These are phyloP conservation scores for Boletus rubescentipes DNA, from an alignment of 768 basidiomycete genomes.

Conservation along the genomic window DNA sequence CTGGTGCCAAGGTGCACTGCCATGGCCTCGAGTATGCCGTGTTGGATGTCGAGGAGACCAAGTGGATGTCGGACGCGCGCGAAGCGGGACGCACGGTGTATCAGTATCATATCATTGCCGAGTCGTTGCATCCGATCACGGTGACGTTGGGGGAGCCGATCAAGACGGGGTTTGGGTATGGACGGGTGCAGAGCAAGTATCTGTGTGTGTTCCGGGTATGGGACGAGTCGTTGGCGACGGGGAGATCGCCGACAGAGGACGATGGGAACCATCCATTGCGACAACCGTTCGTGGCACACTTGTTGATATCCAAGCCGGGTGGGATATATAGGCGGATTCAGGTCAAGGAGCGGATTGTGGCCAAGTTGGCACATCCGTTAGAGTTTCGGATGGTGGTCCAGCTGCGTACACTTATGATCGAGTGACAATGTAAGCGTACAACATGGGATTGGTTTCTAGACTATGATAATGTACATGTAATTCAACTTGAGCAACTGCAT, in stretches of 20 bases:
- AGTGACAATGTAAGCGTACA: slow-evolving; percentile 3
- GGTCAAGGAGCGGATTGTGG: slow-evolving; percentile 22
- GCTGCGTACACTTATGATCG: slow-evolving; percentile 20
- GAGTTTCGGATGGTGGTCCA: slow-evolving; percentile 16
- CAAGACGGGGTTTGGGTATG: slow-evolving; percentile 17
- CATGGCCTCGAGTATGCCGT: slow-evolving; percentile 22
- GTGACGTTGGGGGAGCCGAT: slow-evolving; percentile 22
- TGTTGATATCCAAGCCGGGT: slow-evolving; percentile 14
- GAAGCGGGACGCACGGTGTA: not conserved
- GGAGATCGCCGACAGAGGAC: not conserved
- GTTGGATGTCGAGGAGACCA: slow-evolving; percentile 15
- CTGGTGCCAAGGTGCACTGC: slow-evolving; percentile 20
- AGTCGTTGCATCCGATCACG: slow-evolving; percentile 20
- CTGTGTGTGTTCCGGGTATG: slow-evolving; percentile 21
- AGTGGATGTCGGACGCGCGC: slow-evolving; percentile 10
- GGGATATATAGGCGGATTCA: slow-evolving; percentile 18
- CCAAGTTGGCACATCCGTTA: slow-evolving; percentile 15
- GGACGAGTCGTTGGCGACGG: slow-evolving; percentile 20
- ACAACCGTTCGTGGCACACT: slow-evolving; percentile 20
- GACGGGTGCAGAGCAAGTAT: slow-evolving; percentile 15
- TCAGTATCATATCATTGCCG: slow-evolving; percentile 17
- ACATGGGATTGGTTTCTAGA: not conserved
- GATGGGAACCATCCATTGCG: slow-evolving; percentile 18
- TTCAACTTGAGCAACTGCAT: slow-evolving; percentile 87
- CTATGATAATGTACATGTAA: not conserved